These are phyloP conservation scores for Fraxinus floribunda DNA, from an alignment of 305 asterid species.

Conservation along the genomic window DNA sequence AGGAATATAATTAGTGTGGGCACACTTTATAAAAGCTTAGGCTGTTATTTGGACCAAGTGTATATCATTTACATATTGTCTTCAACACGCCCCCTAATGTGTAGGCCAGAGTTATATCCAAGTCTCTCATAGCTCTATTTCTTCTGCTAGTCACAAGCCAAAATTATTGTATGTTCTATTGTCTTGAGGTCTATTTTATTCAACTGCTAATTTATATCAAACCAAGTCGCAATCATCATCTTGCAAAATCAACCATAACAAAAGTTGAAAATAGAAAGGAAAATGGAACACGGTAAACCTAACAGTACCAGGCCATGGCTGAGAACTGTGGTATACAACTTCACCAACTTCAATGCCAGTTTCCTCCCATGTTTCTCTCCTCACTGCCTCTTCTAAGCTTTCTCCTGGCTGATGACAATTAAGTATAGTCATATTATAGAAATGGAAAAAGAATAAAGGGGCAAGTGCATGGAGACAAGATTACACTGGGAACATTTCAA, in stretches of 20 bases:
- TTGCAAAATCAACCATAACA: neutral
- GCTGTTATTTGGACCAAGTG: neutral
- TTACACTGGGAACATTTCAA: neutral
- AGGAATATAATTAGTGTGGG: neutral
- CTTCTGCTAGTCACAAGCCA: neutral
- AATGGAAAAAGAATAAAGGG: constrained; percentile 6
- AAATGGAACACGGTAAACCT: neutral
- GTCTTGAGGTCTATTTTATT: neutral
- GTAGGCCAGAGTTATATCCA: neutral
- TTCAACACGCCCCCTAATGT: neutral
- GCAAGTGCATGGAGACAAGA: constrained; percentile 5
- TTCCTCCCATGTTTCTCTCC: constrained; percentile 96
- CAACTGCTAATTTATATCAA: neutral
- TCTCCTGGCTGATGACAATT: constrained; percentile 75
- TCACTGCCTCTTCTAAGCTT: constrained; percentile 95
- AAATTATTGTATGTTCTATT: neutral
- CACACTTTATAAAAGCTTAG: neutral
- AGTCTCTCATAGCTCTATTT: neutral
- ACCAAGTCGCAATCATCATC: neutral
- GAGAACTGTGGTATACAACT: constrained; percentile 94
- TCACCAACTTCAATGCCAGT: constrained; percentile 93
- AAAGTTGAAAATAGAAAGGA: neutral
- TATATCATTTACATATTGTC: neutral
- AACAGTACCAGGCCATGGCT: constrained; percentile 92
- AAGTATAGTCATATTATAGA: constrained; percentile 8